A percentile compares a stretch with the other conserved stretches of the same genome.
Conservation (phyloP, 345 rosid genomes). For the Boechera stricta region DNA sequence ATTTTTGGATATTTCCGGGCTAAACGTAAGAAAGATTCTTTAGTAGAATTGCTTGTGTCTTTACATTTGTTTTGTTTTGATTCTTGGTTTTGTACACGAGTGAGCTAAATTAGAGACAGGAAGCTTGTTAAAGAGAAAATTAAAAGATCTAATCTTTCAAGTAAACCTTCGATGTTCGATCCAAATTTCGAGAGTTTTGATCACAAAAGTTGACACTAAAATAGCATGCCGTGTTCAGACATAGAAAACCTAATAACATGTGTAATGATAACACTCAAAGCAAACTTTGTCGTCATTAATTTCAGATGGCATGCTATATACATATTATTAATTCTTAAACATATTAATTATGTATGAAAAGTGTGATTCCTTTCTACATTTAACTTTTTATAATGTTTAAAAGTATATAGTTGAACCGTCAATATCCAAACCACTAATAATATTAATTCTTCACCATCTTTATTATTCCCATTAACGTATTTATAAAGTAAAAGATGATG, state of each 20-base stretch:
- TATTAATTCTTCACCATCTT: neutral
- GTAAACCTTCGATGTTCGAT: neutral
- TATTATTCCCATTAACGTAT: neutral
- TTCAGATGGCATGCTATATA: neutral
- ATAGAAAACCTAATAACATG: neutral
- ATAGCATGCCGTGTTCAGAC: neutral
- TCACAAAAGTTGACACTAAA: neutral
- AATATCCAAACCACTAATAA: neutral
- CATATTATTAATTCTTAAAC: neutral
- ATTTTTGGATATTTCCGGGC: no score
- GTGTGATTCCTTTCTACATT: neutral
- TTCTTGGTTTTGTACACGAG: neutral
- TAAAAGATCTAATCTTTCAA: neutral
- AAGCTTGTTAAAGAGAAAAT: neutral
- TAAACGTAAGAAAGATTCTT: no score
- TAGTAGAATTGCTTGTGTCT: neutral
- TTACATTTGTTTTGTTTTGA: no score
- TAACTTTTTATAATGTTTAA: neutral
- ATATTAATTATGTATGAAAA: neutral
- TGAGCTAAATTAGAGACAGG: neutral
- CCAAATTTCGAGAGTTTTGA: neutral
- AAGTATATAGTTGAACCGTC: neutral
- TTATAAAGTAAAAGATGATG: constrained; percentile 6
- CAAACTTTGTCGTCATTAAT: neutral
- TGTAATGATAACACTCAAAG: neutral